Evolutionary conservation across 495 filamentous ascomycete species (phyloP).

Genomic region (Pseudevernia furfuracea): DNA sequence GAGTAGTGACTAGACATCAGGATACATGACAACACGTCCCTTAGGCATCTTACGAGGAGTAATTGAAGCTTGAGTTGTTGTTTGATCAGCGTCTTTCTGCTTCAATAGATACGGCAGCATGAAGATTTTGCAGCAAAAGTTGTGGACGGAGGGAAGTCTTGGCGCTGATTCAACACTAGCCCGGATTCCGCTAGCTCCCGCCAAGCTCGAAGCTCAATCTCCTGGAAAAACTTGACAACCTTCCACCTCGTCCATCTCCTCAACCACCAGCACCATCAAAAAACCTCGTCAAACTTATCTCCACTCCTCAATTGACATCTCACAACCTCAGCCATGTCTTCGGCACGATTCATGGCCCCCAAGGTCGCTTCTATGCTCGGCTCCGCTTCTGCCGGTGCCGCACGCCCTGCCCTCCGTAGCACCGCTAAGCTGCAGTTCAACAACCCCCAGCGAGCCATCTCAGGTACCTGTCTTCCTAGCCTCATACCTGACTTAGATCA

Average conservation of each 20-base stretch:
- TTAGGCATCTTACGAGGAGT: no score
- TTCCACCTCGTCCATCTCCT: slow-evolving; percentile 1
- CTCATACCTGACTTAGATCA: not conserved
- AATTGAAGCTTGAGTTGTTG: no score
- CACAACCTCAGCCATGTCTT: slow-evolving; percentile 13
- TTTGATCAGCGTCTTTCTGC: no score
- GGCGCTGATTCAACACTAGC: not conserved
- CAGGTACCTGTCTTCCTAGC: slow-evolving; percentile 1
- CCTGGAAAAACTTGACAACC: slow-evolving; percentile 8
- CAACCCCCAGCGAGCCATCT: slow-evolving; percentile 18
- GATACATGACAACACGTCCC: no score
- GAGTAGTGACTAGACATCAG: no score
- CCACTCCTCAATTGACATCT: slow-evolving; percentile 14
- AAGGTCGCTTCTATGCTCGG: slow-evolving; percentile 20
- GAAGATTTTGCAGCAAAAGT: no score
- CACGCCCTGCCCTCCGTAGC: slow-evolving; percentile 18
- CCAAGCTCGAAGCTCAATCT: slow-evolving; percentile 2
- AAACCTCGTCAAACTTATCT: not conserved
- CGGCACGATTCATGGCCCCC: slow-evolving; percentile 13
- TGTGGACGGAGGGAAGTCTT: not conserved
- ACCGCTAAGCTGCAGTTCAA: slow-evolving; percentile 18
- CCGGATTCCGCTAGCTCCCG: not conserved
- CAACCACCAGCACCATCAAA: not conserved
- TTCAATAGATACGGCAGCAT: no score
- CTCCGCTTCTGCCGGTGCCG: slow-evolving; percentile 6